Evolutionary conservation across 345 rosid genomes (phyloP).

Genomic region (Linum lewisii): DNA sequence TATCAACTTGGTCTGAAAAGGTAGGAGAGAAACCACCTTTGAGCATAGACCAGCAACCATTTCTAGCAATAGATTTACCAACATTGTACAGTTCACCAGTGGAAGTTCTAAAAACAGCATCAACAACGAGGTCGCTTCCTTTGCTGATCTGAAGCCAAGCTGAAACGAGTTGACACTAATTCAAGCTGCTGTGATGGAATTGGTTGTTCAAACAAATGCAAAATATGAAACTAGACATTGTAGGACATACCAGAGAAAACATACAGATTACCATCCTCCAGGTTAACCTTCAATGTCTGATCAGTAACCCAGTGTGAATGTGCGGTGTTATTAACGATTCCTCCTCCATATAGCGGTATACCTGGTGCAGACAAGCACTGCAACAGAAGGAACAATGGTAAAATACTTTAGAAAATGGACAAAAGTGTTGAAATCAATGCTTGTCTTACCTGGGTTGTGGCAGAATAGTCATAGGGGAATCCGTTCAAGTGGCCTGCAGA

Average conservation of each 20-base stretch:
- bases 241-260: conserved; percentile 44
- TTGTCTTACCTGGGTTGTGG: conserved; percentile 46
- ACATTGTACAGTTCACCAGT: conserved; percentile 29
- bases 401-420: not conserved
- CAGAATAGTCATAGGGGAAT: conserved; percentile 35
- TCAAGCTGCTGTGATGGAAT: not conserved
- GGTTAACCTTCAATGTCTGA: conserved; percentile 30
- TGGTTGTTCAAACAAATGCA: not conserved
- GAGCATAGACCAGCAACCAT: conserved; percentile 74
- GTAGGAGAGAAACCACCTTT: conserved; percentile 60
- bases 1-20: conserved; percentile 34
- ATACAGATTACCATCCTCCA: conserved; percentile 43
- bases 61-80: conserved; percentile 38
- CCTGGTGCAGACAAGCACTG: conserved; percentile 60
- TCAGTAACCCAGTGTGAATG: conserved; percentile 19
- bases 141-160: conserved; percentile 58
- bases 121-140: conserved; percentile 30
- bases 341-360: conserved; percentile 39
- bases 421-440: not conserved
- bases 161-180: conserved; percentile 9
- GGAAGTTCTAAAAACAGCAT: conserved; percentile 27
- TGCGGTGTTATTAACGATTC: conserved; percentile 29
- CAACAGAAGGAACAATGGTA: not conserved
- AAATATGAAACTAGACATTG: not conserved
- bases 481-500: conserved; percentile 8